Evolutionary conservation across 2,329 filamentous ascomycete genomes (phyloP), one percentile per base, ranked within the genome.

Genomic region (Bipolaris victoriae): DNA sequence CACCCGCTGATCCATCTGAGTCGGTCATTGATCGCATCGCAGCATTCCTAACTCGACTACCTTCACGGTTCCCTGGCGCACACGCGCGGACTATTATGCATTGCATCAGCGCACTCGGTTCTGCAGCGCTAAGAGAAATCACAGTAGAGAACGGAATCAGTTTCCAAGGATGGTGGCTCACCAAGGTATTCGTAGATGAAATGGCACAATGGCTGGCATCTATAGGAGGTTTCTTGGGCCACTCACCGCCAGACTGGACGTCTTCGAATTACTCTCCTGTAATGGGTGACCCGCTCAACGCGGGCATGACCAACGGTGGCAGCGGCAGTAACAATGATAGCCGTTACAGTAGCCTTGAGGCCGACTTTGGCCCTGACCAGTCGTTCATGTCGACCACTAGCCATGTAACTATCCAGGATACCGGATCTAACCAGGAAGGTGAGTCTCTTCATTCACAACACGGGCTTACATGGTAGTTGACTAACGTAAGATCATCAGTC

Each of bases 181-280:
- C 92, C 3, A 97, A 97, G 75, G 93, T 94, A 56, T 98, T 94
- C 83, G 86, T 97, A 50, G 93, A 97, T 70, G 94, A 98, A 78
- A 96, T 96, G 91, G 87, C 92, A 48, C 84, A 90, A 55, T 97
- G 96, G 84, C 82, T 97, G 65, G 92, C 91, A 0, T 92, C 96
- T 69, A 88, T 93, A 67, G 94, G 93, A 49, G 94, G 94, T 0
- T 97, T 97, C 72, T 88, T 97, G 80, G 82, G 82, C 31, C 81
- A 82, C 40, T 62, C 54, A n/a, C 67, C 76, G 2, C 78, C 69
- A 7, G 66, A 67, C 36, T 67, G 65, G 58, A 67, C 63, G 18
- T 59, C 65, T 1, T 56, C 68, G 4, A 61, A 66, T 10, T 69
- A 66, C 33, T 73, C 73, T 3, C 71, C 70, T 6, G 61, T 74